Base-by-base conservation (phyloP, 768 basidiomycete species). In the Boletus barrowsii region DNA sequence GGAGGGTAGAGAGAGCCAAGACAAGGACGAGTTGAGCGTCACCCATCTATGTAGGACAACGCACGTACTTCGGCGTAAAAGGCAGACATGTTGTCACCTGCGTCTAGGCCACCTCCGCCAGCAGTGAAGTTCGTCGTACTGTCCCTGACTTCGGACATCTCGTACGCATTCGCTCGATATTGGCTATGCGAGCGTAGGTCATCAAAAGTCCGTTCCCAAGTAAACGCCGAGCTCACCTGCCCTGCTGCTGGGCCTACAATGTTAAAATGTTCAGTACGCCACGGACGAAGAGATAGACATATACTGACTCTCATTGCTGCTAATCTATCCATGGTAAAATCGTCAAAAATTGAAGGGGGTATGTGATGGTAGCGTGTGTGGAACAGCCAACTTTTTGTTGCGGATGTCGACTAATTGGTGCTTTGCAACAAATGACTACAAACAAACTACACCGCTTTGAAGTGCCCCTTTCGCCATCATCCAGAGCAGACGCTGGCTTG, bases 261-360 rank as follows among this genome's bases (percentile, higher is more conserved):
- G n/a, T n/a, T 11, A 3, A 20, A 11, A 32, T 3, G 30, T 4
- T 66, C 32, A 68, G 59, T 35, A 43, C 10, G 44, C 29, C 14
- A 39, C 11, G n/a, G 9, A 42, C 4, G 3, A 45, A 14, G 22
- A 47, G 30, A 8, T 0, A 42, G 47, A 10, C 2, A 15, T 26
- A 37, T 3, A 69, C 83, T 54, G 55, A 90, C 89, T 75, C 90
- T 83, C 84, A 89, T 83, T 58, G 87, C 89, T 64, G 90, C 92
- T 60, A 95, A 81, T 79, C 93, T 84, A 76, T 95, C 92, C 82
- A 93, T 84, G 60, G 53, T 62, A 32, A 24, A 45, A 54, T 68
- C 68, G 93, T 90, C 86, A 91, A 51, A 49, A 15, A 88, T 62
- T 63, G 71, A 60, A 54, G 60, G 33, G 33, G 33, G 33, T 35